These are phyloP conservation scores for Globisporangium camurandrum DNA, from an alignment of 352 stramenopile genomes.

Conservation along the genomic window DNA sequence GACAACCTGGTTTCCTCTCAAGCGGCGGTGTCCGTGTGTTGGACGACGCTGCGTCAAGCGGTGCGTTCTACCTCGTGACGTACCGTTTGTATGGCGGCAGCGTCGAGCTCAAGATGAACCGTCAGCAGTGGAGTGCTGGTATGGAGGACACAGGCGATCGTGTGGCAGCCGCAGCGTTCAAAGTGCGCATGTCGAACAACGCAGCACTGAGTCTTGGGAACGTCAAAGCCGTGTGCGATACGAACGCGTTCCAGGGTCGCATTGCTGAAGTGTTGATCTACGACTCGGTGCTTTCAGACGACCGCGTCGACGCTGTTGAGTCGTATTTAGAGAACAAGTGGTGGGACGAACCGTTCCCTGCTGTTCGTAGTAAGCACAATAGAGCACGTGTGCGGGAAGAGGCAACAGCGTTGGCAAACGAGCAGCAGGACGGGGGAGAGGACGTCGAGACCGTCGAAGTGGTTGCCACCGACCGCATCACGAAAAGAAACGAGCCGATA, in stretches of 20 bases:
- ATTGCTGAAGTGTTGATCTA: slow-evolving; percentile 55
- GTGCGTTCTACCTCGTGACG: slow-evolving; percentile 25
- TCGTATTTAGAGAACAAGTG: slow-evolving; percentile 44
- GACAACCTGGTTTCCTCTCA: slow-evolving; percentile 48
- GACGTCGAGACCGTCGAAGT: not conserved
- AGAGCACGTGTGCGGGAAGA: too few species aligned
- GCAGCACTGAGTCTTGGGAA: slow-evolving; percentile 44
- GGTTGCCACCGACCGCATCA: not conserved
- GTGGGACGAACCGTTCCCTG: slow-evolving; percentile 29
- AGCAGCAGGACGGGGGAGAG: too few species aligned
- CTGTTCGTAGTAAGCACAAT: too few species aligned
- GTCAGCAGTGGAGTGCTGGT: slow-evolving; percentile 16
- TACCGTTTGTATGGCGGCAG: slow-evolving; percentile 38
- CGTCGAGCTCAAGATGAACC: slow-evolving; percentile 42
- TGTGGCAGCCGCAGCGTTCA: slow-evolving; percentile 17
- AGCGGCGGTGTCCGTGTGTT: slow-evolving; percentile 35
- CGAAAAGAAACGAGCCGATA: too few species aligned
- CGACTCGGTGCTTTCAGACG: slow-evolving; percentile 28
- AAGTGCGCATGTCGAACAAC: slow-evolving; percentile 35
- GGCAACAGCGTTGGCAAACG: not conserved
- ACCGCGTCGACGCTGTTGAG: slow-evolving; percentile 22
- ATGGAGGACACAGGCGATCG: too few species aligned
- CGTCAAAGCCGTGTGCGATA: slow-evolving; percentile 40
- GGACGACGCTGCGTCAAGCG: slow-evolving; percentile 10
- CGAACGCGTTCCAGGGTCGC: slow-evolving; percentile 47